A percentile compares a stretch with the other conserved stretches of the same genome.
Evolutionary conservation across 768 basidiomycete species (phyloP).

Genomic region (Trametes cingulata): DNA sequence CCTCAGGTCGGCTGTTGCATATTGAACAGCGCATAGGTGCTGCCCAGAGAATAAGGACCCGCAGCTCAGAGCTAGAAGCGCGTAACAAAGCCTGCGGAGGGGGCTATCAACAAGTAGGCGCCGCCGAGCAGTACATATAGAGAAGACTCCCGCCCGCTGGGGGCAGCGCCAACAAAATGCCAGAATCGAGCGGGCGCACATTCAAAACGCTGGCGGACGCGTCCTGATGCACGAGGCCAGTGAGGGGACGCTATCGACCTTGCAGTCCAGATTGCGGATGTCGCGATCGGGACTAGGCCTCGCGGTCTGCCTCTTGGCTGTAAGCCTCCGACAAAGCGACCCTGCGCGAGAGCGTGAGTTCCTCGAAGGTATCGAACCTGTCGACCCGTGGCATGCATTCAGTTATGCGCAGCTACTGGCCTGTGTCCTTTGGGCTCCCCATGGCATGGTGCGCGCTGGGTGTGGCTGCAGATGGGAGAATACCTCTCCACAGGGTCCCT

Average conservation of each 20-base stretch:
- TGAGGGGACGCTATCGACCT: too few relatives aligned
- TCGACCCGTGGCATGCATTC: neutral
- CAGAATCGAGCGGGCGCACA: neutral
- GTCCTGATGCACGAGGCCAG: too few relatives aligned
- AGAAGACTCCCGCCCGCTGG: neutral
- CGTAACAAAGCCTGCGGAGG: neutral
- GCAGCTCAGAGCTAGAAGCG: neutral
- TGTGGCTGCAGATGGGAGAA: slow-evolving; percentile 1
- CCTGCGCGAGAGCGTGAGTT: neutral
- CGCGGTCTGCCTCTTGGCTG: neutral
- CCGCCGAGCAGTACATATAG: neutral
- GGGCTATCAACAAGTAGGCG: neutral
- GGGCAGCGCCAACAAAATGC: neutral
- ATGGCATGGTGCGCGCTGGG: neutral
- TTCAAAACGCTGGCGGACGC: neutral
- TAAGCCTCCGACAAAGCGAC: neutral
- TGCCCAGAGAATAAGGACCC: neutral
- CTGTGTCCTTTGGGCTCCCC: neutral
- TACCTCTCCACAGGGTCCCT: slow-evolving; percentile 21
- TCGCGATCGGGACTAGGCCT: neutral
- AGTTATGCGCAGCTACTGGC: neutral
- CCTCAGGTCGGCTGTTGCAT: neutral
- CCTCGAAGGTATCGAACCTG: neutral
- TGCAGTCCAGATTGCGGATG: neutral
- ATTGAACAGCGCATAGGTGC: neutral